These are phyloP conservation scores for Nicotiana tabacum DNA, from an alignment of 257 asterid genomes.

Conservation along the genomic window DNA sequence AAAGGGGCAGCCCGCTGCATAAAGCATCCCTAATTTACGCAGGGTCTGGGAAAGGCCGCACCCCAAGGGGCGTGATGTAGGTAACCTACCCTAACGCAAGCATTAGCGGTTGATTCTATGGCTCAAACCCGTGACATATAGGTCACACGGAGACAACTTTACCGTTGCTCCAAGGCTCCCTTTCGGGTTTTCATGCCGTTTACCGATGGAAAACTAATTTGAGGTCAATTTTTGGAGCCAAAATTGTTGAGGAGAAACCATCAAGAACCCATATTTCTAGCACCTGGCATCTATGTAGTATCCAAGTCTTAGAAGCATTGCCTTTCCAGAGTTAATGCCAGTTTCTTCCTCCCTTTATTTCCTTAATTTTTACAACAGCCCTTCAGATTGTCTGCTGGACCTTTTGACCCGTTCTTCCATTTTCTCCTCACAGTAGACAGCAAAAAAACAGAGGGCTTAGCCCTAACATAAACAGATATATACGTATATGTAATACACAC, in stretches of 20 bases:
- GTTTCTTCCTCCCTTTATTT: slow-evolving; percentile 1
- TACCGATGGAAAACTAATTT: neutral
- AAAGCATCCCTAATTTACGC: too few relatives aligned
- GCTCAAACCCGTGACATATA: too few relatives aligned
- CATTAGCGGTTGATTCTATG: too few relatives aligned
- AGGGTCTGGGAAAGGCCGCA: too few relatives aligned
- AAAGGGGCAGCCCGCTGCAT: too few relatives aligned
- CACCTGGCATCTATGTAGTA: neutral
- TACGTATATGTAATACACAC: too few relatives aligned
- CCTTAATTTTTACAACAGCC: neutral
- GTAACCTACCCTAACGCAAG: too few relatives aligned
- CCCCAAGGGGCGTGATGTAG: too few relatives aligned
- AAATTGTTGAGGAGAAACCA: neutral
- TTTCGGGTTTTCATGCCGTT: neutral
- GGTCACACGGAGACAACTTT: too few relatives aligned
- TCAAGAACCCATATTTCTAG: neutral
- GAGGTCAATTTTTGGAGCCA: neutral
- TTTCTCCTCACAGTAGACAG: neutral
- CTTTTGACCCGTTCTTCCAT: neutral
- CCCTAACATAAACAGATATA: neutral
- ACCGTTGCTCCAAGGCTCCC: too few relatives aligned
- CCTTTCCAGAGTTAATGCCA: neutral
- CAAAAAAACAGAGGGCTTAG: neutral
- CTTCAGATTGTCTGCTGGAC: neutral
- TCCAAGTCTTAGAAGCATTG: neutral